Evolutionary conservation across 2,329 filamentous ascomycete genomes (phyloP), one percentile per base, ranked within the genome.

Genomic region (Penicillium sp.): DNA sequence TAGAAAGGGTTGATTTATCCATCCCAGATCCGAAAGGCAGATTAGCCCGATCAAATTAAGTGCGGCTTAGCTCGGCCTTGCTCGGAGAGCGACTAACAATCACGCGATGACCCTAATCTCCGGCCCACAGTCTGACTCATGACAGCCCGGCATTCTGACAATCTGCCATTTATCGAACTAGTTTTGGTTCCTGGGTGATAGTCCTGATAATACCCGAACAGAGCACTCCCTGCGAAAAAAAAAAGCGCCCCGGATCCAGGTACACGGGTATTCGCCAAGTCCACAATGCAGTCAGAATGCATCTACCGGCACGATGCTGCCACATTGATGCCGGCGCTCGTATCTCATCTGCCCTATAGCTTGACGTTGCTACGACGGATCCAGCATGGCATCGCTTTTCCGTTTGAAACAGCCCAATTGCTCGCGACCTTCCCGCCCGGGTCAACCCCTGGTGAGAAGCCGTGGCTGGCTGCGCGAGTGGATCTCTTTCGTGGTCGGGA

Each of bases 401-500:
- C 68, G 6, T 69, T 67, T 3, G 18, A 61, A 32, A 74, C 71
- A 5, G 71, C 72, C 18, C 58, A 62, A 36, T 65, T 71, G 52
- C 59, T 75, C 7, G 66, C 69, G 16, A 73, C 71, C 14, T 71
- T 73, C 47, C 60, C 67, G 6, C 59, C 64, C 34, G 58, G 53
- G 31, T 43, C 36, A 32, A 46, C 55, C n/a, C 45, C 55, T 42
- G 47, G 49, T 38, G 24, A 43, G 46, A 49, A 49, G 4, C 71
- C 71, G 39, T 78, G 76, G 76, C 64, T 77, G 38, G 71, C 68
- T 49, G 74, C 73, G 7, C 67, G 71, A 47, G 71, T 77, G 45
- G 75, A 79, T 65, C 64, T 78, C 5, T 65, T 65, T 49, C 58
- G 63, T 16, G 67, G 72, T 27, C 70, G 69, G 11, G 71, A 76